A percentile compares a stretch with the other conserved stretches of the same genome.
Conservation (phyloP, 805 yeast species). For the Nakazawaea ernobii region DNA sequence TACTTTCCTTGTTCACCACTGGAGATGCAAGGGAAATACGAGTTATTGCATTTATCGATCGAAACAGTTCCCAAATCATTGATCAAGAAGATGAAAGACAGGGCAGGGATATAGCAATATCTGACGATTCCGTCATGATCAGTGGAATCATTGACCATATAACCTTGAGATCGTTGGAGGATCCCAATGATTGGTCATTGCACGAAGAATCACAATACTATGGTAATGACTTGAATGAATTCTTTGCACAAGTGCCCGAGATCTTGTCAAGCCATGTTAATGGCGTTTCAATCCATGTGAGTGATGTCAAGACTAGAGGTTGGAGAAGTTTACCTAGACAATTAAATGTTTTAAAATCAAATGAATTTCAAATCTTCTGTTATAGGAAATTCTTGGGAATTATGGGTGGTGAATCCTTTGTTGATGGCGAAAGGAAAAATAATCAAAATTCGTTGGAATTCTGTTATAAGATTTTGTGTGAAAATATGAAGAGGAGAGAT, state of each 20-base stretch:
- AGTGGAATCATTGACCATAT: constrained; percentile 64
- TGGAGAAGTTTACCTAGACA: constrained; percentile 40
- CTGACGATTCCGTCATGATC: constrained; percentile 33
- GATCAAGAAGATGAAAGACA: constrained; percentile 4
- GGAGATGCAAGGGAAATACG: constrained; percentile 61
- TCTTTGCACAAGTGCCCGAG: constrained; percentile 13
- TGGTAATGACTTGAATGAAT: constrained; percentile 16
- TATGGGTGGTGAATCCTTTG: constrained; percentile 19
- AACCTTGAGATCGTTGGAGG: constrained; percentile 17
- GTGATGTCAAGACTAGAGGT: constrained; percentile 61
- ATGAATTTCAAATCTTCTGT: constrained; percentile 56
- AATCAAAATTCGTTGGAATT: constrained; percentile 9
- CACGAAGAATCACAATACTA: constrained; percentile 15
- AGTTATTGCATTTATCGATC: constrained; percentile 46
- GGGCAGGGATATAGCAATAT: constrained; percentile 9
- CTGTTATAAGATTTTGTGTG: constrained; percentile 37
- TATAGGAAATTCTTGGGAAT: constrained; percentile 45
- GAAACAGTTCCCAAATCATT: constrained; percentile 13
- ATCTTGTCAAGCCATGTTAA: background rate
- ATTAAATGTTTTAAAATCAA: constrained; percentile 38
- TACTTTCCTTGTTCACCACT: constrained; percentile 32
- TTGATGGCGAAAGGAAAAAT: constrained; percentile 9
- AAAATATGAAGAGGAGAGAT: constrained; percentile 41
- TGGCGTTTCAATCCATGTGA: constrained; percentile 26
- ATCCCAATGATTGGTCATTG: constrained; percentile 14